These are phyloP conservation scores for Hansenula sp. DNA, from an alignment of 1,139 yeast species.

Conservation along the genomic window DNA sequence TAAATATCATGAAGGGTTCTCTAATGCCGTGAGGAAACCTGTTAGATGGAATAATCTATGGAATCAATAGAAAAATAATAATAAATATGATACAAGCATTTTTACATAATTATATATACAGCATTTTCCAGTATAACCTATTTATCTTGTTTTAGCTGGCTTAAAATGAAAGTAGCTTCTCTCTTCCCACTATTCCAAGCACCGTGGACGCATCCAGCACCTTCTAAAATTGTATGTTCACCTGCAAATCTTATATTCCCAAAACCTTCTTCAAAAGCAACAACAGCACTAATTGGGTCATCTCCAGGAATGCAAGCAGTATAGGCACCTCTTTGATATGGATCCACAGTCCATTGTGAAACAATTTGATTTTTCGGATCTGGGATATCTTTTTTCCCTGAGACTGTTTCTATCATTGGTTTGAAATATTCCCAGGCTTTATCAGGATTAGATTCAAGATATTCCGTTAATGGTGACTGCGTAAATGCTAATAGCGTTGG, in stretches of 20 bases:
- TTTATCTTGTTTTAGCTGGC: constrained; percentile 5
- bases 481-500: constrained; percentile 59
- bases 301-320: constrained; percentile 66
- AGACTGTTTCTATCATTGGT: constrained; percentile 34
- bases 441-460: constrained; percentile 37
- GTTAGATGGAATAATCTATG: constrained; percentile 78
- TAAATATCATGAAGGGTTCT: constrained; percentile 88
- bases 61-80: too few species aligned
- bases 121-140: too few species aligned
- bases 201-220: constrained; percentile 84
- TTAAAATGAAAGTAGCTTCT: constrained; percentile 48
- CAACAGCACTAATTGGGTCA: constrained; percentile 55
- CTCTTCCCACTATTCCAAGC: constrained; percentile 70
- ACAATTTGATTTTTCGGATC: constrained; percentile 50
- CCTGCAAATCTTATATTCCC: constrained; percentile 76
- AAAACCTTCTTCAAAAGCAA: constrained; percentile 54
- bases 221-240: constrained; percentile 73
- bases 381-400: constrained; percentile 24
- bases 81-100: too few species aligned
- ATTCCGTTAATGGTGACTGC: constrained; percentile 66
- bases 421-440: constrained; percentile 39
- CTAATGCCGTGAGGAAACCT: constrained; percentile 88
- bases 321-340: constrained; percentile 71
- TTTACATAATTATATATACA: neutral
- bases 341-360: constrained; percentile 69